Conservation (phyloP, 345 rosid genomes). For the Theobroma cacao region DNA sequence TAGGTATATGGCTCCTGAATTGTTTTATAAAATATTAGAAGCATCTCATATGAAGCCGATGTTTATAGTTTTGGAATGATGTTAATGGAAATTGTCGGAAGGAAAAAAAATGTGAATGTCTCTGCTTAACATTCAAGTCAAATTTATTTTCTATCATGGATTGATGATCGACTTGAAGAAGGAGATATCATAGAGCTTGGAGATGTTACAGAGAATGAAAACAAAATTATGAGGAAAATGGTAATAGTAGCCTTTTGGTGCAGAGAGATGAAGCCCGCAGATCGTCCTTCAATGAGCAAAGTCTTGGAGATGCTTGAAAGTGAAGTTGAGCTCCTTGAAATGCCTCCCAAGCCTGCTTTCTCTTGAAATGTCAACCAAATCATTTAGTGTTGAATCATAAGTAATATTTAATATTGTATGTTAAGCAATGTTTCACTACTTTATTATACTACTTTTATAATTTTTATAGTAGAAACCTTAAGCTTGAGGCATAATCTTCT, state of each 20-base stretch:
- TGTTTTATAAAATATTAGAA: neutral
- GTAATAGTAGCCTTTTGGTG: conserved; percentile 14
- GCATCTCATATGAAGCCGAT: neutral
- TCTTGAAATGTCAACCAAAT: neutral
- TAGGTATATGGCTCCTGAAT: conserved; percentile 17
- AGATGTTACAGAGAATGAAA: neutral
- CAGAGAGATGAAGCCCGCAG: neutral
- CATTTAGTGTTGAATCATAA: no score
- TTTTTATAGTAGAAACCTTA: no score
- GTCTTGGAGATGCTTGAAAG: neutral
- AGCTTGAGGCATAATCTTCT: no score
- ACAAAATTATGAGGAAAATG: conserved; percentile 9
- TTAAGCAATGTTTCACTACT: no score
- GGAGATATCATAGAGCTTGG: neutral
- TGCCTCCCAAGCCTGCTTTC: neutral
- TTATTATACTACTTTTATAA: no score
- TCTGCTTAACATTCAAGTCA: neutral
- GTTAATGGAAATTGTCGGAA: conserved; percentile 8
- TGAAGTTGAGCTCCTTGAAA: neutral
- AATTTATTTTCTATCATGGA: conserved; percentile 11
- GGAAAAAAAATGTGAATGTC: neutral
- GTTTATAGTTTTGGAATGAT: conserved; percentile 1
- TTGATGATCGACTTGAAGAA: neutral
- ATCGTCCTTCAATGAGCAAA: neutral
- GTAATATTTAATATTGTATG: no score